Evolutionary conservation across 192 early-diverging fungal species (phyloP).

Genomic region (Entomortierella chlamydospora): DNA sequence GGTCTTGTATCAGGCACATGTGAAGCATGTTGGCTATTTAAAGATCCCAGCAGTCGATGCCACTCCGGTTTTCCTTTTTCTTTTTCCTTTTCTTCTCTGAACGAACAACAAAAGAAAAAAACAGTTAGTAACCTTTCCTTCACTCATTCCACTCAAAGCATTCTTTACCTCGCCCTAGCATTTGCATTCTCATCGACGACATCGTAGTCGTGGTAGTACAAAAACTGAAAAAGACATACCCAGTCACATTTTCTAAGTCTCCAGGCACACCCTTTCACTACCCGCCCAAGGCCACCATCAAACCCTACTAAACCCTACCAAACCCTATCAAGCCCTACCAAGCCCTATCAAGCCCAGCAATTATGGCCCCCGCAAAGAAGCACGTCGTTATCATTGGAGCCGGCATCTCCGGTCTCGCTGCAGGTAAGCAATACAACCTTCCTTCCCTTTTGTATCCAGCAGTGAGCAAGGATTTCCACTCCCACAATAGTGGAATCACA

Average conservation of each 20-base stretch:
- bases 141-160: neutral
- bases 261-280: neutral
- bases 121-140: too few species aligned
- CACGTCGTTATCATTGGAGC: constrained; percentile 54
- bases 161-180: too few species aligned
- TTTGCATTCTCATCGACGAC: too few species aligned
- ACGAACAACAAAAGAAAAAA: too few species aligned
- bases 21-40: neutral
- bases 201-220: too few species aligned
- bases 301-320: too few species aligned
- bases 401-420: constrained; percentile 54
- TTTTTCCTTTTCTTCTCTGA: constrained; percentile 2
- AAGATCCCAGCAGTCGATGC: neutral
- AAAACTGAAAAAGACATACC: neutral
- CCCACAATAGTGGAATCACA: neutral
- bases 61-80: neutral
- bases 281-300: too few species aligned
- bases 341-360: neutral
- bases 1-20: neutral
- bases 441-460: neutral
- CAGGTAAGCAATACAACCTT: constrained; percentile 31
- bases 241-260: neutral
- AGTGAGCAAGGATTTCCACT: neutral
- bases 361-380: constrained; percentile 25
- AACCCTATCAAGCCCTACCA: too few species aligned